These are phyloP conservation scores for Notholithocarpus densiflorus DNA, from an alignment of 306 rosid species.

Conservation along the genomic window DNA sequence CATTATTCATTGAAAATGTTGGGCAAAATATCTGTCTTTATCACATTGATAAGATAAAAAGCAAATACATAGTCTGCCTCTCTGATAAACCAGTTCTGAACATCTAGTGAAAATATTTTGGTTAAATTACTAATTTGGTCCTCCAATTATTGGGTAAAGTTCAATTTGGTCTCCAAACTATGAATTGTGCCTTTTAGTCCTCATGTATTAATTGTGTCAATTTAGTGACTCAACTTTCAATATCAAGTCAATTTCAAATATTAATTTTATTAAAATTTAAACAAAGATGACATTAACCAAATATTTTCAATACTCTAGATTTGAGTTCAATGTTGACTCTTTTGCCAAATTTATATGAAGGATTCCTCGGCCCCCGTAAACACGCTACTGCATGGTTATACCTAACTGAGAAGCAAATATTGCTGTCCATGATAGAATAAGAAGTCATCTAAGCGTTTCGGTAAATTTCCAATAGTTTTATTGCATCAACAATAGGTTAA, in stretches of 20 bases:
- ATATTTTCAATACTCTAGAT: not conserved
- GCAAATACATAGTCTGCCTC: not conserved
- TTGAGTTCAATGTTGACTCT: not conserved
- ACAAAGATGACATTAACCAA: too few relatives aligned
- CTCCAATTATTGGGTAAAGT: too few relatives aligned
- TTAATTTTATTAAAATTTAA: too few relatives aligned
- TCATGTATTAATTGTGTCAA: too few relatives aligned
- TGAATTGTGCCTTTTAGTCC: too few relatives aligned
- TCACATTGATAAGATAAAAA: not conserved
- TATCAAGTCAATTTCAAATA: too few relatives aligned
- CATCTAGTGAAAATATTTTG: not conserved
- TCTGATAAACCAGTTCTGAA: not conserved
- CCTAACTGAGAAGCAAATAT: not conserved
- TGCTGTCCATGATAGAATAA: not conserved
- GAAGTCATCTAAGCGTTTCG: not conserved
- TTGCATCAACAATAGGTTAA: not conserved
- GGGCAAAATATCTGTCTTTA: not conserved
- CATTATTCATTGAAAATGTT: not conserved
- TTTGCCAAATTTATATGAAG: not conserved
- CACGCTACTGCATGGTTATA: not conserved
- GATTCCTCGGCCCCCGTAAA: not conserved
- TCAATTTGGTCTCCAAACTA: too few relatives aligned
- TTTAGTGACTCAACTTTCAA: too few relatives aligned
- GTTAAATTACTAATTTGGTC: too few relatives aligned
- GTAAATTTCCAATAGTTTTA: not conserved